Percentiles rank a stretch among this genome's conserved stretches.
Evolutionary conservation across 2,329 filamentous ascomycete species (phyloP).

Genomic region (Dactylellina cionopaga): DNA sequence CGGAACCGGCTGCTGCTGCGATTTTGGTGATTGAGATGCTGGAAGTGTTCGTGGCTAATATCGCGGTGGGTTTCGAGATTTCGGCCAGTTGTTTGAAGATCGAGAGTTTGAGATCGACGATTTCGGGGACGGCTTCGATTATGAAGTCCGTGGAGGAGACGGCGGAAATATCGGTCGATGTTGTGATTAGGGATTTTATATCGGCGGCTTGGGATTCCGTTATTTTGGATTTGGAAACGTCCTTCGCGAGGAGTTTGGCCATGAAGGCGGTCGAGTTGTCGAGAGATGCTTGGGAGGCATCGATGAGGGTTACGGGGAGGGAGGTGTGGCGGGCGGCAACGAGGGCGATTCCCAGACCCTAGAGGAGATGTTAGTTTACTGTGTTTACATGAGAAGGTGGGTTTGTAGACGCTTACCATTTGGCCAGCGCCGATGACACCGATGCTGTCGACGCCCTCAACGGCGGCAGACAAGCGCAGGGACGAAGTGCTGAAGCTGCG

Average conservation of each 20-base stretch:
- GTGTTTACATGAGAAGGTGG: not conserved
- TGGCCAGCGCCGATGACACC: conserved; percentile 95
- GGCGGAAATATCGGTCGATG: conserved; percentile 78
- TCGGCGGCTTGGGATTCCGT: conserved; percentile 82
- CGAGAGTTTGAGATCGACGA: conserved; percentile 82
- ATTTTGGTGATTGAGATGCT: conserved; percentile 98
- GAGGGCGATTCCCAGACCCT: conserved; percentile 95
- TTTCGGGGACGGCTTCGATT: conserved; percentile 94
- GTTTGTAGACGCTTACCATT: conserved; percentile 76
- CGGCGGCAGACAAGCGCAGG: conserved; percentile 19
- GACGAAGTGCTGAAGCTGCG: conserved; percentile 34
- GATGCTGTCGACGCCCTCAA: conserved; percentile 74
- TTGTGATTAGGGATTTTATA: conserved; percentile 73
- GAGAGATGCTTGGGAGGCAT: conserved; percentile 82
- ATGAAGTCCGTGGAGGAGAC: conserved; percentile 91
- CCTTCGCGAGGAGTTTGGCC: conserved; percentile 94
- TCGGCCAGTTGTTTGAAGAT: conserved; percentile 86
- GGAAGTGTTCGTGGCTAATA: conserved; percentile 97
- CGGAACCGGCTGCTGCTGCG: conserved; percentile 79
- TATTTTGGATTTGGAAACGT: conserved; percentile 86
- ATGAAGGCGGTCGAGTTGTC: conserved; percentile 86
- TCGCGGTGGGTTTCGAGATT: conserved; percentile 82
- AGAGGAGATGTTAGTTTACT: conserved; percentile 52
- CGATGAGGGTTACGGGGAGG: conserved; percentile 85
- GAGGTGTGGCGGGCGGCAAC: conserved; percentile 86